These are phyloP conservation scores for Ramularia collo-cygni DNA, from an alignment of 2,329 filamentous ascomycete genomes.

Conservation along the genomic window DNA sequence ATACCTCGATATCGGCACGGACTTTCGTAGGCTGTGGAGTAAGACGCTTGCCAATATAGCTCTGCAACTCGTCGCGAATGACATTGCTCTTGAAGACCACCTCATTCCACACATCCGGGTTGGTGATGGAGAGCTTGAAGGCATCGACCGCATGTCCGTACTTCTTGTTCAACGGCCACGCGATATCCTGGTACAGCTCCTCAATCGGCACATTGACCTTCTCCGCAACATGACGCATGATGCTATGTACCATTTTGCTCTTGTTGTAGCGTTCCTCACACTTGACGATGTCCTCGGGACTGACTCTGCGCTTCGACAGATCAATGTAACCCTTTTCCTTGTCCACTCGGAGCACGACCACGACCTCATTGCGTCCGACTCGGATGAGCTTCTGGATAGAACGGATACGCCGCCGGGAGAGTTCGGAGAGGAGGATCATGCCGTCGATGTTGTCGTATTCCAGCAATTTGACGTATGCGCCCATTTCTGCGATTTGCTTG, in stretches of 20 bases:
- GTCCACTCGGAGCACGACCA: constrained; percentile 96
- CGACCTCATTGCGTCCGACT: constrained; percentile 95
- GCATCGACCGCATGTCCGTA: constrained; percentile 95
- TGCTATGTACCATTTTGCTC: constrained; percentile 98
- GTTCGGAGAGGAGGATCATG: constrained; percentile 98
- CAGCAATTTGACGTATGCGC: constrained; percentile 97
- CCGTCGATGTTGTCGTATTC: constrained; percentile 99
- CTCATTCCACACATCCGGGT: constrained; percentile 93
- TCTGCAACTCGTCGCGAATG: constrained; percentile 82
- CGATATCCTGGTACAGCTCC: constrained; percentile 86
- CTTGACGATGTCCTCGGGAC: constrained; percentile 93
- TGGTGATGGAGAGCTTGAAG: constrained; percentile 98
- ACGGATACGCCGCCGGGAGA: constrained; percentile 95
- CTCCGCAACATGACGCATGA: constrained; percentile 97
- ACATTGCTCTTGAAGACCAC: constrained; percentile 79
- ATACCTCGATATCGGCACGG: constrained; percentile 83
- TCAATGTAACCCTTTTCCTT: constrained; percentile 99
- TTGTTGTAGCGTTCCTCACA: constrained; percentile 99
- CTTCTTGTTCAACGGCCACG: constrained; percentile 96
- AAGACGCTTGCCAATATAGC: constrained; percentile 93
- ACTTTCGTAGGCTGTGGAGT: constrained; percentile 99
- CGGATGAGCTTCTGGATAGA: constrained; percentile 98
- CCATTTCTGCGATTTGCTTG: constrained; percentile 99
- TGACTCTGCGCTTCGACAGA: constrained; percentile 96
- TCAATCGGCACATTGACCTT: constrained; percentile 95